phyloP scores from a whole-genome alignment of 768 basidiomycete genomes.

The Termitomyces sp. region DNA sequence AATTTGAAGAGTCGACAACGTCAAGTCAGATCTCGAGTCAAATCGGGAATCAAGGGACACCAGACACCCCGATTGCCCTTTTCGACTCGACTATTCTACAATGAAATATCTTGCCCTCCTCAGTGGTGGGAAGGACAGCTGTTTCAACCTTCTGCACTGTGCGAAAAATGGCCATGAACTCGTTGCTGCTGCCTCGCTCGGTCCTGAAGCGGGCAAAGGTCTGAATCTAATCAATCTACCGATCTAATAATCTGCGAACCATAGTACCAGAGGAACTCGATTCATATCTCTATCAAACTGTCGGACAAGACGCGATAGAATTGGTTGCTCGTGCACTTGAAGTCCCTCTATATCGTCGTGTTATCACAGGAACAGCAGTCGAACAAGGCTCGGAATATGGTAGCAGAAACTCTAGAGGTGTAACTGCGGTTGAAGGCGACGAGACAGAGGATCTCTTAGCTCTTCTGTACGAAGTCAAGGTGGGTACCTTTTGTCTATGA shows the following conservation, averaged over 20 bases:
- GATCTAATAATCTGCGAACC: slow-evolving; percentile 17
- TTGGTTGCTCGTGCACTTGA: slow-evolving; percentile 80
- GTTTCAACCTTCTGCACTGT: slow-evolving; percentile 92
- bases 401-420: slow-evolving; percentile 39
- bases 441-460: slow-evolving; percentile 93
- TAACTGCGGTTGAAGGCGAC: slow-evolving; percentile 63
- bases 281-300: slow-evolving; percentile 98
- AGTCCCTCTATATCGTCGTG: slow-evolving; percentile 77
- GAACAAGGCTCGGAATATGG: slow-evolving; percentile 88
- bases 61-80: slow-evolving; percentile 16
- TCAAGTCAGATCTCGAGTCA: slow-evolving; percentile 26
- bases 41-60: slow-evolving; percentile 16
- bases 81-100: slow-evolving; percentile 6
- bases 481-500: slow-evolving; percentile 22
- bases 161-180: slow-evolving; percentile 80
- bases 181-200: slow-evolving; percentile 82
- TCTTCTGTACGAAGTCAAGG: slow-evolving; percentile 74
- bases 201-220: slow-evolving; percentile 87
- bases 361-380: slow-evolving; percentile 78
- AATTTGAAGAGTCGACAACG: slow-evolving; percentile 8
- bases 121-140: slow-evolving; percentile 97
- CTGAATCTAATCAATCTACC: slow-evolving; percentile 19
- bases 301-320: slow-evolving; percentile 91
- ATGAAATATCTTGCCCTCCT: slow-evolving; percentile 95
- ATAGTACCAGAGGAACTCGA: slow-evolving; percentile 86